Conservation (phyloP, 2,329 filamentous ascomycete genomes). For the Arthroderma sp. region DNA sequence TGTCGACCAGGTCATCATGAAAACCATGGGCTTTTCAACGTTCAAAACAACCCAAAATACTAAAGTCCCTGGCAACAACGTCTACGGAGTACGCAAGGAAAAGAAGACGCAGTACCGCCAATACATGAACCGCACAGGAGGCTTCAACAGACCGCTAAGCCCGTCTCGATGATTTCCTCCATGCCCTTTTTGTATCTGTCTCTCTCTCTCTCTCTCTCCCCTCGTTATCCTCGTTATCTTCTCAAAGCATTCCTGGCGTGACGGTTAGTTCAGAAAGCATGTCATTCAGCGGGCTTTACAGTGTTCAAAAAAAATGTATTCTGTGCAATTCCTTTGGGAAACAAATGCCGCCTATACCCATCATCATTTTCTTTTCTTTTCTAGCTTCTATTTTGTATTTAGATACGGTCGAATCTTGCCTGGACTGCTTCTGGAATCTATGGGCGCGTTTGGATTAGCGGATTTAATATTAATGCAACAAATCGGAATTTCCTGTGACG, state of each 20-base stretch:
- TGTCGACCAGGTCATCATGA: constrained; percentile 62
- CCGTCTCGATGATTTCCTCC: constrained; percentile 23
- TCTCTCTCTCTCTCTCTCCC: neutral
- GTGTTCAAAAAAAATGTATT: too few species aligned
- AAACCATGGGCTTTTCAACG: constrained; percentile 77
- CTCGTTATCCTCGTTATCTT: neutral
- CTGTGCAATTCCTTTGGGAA: too few species aligned
- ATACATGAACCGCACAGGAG: constrained; percentile 59
- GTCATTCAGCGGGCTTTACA: neutral
- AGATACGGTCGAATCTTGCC: neutral
- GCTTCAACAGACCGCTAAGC: constrained; percentile 39
- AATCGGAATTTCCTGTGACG: neutral
- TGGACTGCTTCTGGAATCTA: neutral
- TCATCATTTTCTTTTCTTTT: neutral
- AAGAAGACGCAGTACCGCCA: constrained; percentile 92
- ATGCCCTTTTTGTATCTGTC: neutral
- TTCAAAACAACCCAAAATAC: constrained; percentile 82
- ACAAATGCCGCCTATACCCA: too few species aligned
- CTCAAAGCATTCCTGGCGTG: neutral
- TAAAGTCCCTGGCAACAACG: constrained; percentile 77
- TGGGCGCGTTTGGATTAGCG: neutral
- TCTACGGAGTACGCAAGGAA: constrained; percentile 71
- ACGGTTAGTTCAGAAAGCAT: neutral
- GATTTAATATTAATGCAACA: neutral
- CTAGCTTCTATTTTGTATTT: neutral